Conservation (phyloP, 2,329 filamentous ascomycete genomes). For the Sclerotinia subarctica region DNA sequence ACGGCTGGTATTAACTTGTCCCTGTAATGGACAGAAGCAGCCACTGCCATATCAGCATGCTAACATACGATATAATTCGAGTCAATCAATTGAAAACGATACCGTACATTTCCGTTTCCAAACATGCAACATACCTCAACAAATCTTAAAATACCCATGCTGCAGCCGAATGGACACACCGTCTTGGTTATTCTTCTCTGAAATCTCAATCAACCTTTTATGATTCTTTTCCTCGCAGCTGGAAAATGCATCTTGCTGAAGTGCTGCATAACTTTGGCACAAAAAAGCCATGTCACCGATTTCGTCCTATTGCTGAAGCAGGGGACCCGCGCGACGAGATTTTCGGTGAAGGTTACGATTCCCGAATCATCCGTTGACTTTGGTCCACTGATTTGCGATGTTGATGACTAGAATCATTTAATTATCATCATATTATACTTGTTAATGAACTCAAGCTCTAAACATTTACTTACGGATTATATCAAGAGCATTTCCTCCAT, state of each 20-base stretch:
- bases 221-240: constrained; percentile 41
- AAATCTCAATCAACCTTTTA: constrained; percentile 31
- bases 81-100: neutral
- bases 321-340: constrained; percentile 34
- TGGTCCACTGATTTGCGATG: constrained; percentile 34
- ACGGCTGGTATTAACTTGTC: neutral
- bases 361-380: constrained; percentile 39
- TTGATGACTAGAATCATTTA: neutral
- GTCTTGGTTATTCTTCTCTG: constrained; percentile 34
- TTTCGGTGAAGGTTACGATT: constrained; percentile 35
- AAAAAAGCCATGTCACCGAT: constrained; percentile 41
- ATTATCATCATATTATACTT: neutral
- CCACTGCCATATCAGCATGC: neutral
- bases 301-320: constrained; percentile 36
- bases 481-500: constrained; percentile 33
- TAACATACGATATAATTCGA: neutral
- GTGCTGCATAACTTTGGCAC: constrained; percentile 43
- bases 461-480: constrained; percentile 20
- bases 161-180: constrained; percentile 37
- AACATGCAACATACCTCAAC: neutral
- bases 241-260: constrained; percentile 39
- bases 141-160: constrained; percentile 44
- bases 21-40: neutral
- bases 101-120: neutral
- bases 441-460: neutral